Evolutionary conservation across 2,329 filamentous ascomycete genomes (phyloP).

Genomic region (Pseudogymnoascus verrucosus): DNA sequence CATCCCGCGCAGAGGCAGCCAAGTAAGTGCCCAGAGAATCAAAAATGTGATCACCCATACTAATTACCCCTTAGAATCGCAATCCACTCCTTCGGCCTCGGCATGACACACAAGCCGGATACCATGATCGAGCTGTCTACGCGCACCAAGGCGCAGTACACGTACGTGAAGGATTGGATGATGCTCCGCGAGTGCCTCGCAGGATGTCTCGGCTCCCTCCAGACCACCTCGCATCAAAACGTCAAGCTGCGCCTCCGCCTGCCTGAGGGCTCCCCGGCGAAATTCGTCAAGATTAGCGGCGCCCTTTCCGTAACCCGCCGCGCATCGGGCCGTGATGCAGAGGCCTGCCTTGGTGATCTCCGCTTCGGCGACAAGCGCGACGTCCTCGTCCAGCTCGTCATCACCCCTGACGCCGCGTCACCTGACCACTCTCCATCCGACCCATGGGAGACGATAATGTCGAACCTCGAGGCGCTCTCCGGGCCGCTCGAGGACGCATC

Average conservation of each 20-base stretch:
- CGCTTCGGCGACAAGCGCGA: slow-evolving; percentile 93
- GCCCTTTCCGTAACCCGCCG: slow-evolving; percentile 94
- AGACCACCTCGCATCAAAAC: slow-evolving; percentile 95
- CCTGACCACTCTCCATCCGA: slow-evolving; percentile 82
- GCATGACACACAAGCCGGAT: slow-evolving; percentile 95
- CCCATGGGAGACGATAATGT: slow-evolving; percentile 95
- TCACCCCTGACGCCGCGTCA: slow-evolving; percentile 73
- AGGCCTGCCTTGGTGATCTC: slow-evolving; percentile 84
- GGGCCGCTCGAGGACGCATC: slow-evolving; percentile 77
- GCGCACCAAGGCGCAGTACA: slow-evolving; percentile 92
- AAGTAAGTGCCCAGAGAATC: slow-evolving; percentile 55
- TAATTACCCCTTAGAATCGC: slow-evolving; percentile 55
- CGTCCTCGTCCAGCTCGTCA: slow-evolving; percentile 87
- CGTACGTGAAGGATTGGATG: slow-evolving; percentile 99
- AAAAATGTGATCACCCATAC: slow-evolving; percentile 12
- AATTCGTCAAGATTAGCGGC: slow-evolving; percentile 97
- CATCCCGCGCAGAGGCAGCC: slow-evolving; percentile 90
- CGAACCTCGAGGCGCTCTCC: slow-evolving; percentile 85
- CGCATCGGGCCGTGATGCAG: slow-evolving; percentile 86
- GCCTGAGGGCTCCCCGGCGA: slow-evolving; percentile 92
- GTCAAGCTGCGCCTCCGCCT: slow-evolving; percentile 91
- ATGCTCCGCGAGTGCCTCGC: slow-evolving; percentile 96
- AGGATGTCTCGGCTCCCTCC: slow-evolving; percentile 83
- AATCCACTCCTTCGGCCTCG: slow-evolving; percentile 93
- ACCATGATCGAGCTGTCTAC: slow-evolving; percentile 97